Percentiles rank a stretch among this genome's conserved stretches.
Evolutionary conservation across 169 alveolate genomes (phyloP).

Genomic region (Prorocentrum cordatum): DNA sequence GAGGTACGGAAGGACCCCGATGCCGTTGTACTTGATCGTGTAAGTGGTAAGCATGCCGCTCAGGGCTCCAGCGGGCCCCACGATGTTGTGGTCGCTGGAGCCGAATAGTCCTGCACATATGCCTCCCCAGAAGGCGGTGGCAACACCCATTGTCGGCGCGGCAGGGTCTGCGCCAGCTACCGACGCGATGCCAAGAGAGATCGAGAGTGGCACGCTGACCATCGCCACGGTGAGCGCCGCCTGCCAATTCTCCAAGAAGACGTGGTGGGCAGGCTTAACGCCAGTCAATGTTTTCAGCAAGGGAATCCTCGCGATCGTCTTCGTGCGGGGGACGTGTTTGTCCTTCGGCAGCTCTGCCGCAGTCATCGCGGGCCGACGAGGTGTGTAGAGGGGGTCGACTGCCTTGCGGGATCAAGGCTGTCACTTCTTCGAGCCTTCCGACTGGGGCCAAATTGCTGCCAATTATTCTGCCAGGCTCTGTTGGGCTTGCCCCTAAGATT

Average conservation of each 20-base stretch:
- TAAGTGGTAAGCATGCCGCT: conserved; percentile 39
- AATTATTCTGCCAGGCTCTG: too few species aligned
- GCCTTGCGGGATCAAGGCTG: too few species aligned
- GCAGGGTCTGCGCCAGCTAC: conserved; percentile 35
- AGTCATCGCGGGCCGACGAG: too few species aligned
- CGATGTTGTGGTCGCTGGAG: conserved; percentile 53
- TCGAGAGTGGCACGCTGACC: conserved; percentile 56
- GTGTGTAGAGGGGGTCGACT: too few species aligned
- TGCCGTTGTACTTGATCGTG: conserved; percentile 40
- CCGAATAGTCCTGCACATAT: conserved; percentile 40
- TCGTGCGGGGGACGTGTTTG: too few species aligned
- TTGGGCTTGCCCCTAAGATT: too few species aligned
- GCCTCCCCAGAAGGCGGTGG: conserved; percentile 64
- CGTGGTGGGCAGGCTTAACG: conserved; percentile 25
- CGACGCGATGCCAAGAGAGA: conserved; percentile 47
- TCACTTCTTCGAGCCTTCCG: too few species aligned
- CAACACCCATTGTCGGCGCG: conserved; percentile 44
- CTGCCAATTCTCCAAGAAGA: conserved; percentile 33
- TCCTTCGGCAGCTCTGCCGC: too few species aligned
- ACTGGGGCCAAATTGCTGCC: too few species aligned
- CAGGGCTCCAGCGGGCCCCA: conserved; percentile 50
- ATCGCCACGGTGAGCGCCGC: conserved; percentile 44
- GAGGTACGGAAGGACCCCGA: conserved; percentile 1
- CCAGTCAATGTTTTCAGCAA: too few species aligned
- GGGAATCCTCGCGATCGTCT: too few species aligned